Base-by-base conservation (phyloP, 768 basidiomycete species). In the Lactifluus subvellereus region DNA sequence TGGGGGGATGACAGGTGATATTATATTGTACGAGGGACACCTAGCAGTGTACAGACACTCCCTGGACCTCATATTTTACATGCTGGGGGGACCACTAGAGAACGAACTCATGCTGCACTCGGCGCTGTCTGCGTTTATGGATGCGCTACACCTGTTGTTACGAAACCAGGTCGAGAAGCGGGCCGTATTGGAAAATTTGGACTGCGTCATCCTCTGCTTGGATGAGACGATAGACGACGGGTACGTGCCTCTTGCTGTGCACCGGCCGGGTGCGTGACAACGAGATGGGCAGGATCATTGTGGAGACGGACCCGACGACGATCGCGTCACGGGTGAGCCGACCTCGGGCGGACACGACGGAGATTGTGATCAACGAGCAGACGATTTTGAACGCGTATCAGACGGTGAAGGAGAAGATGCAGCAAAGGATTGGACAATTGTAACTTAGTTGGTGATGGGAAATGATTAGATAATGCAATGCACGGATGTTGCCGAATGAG, bases 221-320 rank as follows among this genome's bases (percentile, higher is more conserved):
- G 97, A 98, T 75, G 97, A 99, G 78, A 96, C 94, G 3, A 86
- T 98, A 62, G 97, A 99, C 74, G 94, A 99, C 72, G 97, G 97
- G 96, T 98, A 74, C 69, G 86, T 80, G 42, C 14, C 1, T 6
- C 32, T 22, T 22, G 18, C 35, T 8, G 10, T 14, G 47, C 27
- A 27, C 27, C 27, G 11, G 11, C 4, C 22, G 27, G 11, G 47
- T 48, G 47, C 11, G 22, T 48, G 22, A 48, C 8, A 11, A 7
- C 0, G 5, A 7, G 43, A 47, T 47, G 11, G 1, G 35, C 72
- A 98, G 96, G 18, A 91, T 98, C 72, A 95, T 98, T 67, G 87
- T 98, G 20, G 96, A 98, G 75, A 98, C 96, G 0, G 97, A 99
- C 73, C 80, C 95, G 3, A 84, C 92, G 0, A 89, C 95, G n/a